Base-by-base conservation (phyloP, 1,284 basidiomycete genomes). In the Microbotryum saponariae region DNA sequence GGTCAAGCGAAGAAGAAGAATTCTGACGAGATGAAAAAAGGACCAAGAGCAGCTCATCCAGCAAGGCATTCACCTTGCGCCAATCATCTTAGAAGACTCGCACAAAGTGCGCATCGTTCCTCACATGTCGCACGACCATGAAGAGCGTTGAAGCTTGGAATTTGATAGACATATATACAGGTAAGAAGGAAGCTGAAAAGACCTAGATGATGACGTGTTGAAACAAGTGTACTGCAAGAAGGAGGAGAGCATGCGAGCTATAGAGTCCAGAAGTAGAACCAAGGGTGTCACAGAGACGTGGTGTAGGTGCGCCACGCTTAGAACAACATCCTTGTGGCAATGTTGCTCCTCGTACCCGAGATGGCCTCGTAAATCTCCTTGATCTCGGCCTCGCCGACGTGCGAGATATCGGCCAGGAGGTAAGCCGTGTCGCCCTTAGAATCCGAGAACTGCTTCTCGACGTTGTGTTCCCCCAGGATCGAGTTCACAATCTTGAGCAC, bases 401-500 rank as follows among this genome's bases (percentile, higher is more conserved):
- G 85, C 42, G 88, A 85, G 71, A 98, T 94, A 77, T 99, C 94
- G 21, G 91, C 92, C 84, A 97, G 87, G 67, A 97, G 82, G 76
- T 94, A 96, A 23, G 92, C 94, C 59, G 94, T 81, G 69, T 94
- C 92, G 70, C 91, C 91, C 78, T 91, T 91, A 61, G 91, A 94
- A 42, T 70, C 69, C 9, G 94, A 92, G 78, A 88, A 96, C 78
- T 98, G 96, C 81, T 98, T 97, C 79, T 97, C 93, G 74, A 99
- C 94, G 77, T 99, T 98, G 82, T 94, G 92, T 53, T 88, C 85
- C 60, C 88, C 89, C 54, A 98, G 79, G 33, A 82, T 79, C 71
- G 94, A 89, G 82, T 99, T 99, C 80, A 99, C 89, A 72, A 87
- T 85, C 72, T 86, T 87, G 74, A 99, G 85, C 56, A 97, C 93